Percentiles rank a stretch among this genome's conserved stretches.
Conservation (phyloP, 2,329 filamentous ascomycete genomes). For the Cladophialophora immunda region DNA sequence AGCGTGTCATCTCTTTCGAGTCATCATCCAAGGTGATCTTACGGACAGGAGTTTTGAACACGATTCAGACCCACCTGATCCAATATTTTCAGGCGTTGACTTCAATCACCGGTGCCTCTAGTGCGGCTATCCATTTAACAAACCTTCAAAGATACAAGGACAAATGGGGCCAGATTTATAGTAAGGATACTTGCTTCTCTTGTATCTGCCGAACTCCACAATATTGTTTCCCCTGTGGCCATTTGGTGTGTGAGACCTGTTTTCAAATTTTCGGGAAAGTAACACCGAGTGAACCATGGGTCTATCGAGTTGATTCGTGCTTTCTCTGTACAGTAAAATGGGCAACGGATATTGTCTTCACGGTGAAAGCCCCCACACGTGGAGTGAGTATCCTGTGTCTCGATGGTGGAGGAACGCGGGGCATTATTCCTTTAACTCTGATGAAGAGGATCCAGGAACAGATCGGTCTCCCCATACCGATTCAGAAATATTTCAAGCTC, state of each 20-base stretch:
- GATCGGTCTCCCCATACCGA: constrained; percentile 26
- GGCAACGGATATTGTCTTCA: constrained; percentile 35
- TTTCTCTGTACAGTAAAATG: neutral
- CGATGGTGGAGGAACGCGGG: constrained; percentile 47
- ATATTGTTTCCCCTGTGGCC: constrained; percentile 46
- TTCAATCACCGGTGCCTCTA: neutral
- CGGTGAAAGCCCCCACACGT: constrained; percentile 46
- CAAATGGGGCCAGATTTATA: neutral
- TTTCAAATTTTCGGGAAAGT: constrained; percentile 43
- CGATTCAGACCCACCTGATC: constrained; percentile 9
- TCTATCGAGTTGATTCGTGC: constrained; percentile 40
- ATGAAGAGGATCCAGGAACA: constrained; percentile 38
- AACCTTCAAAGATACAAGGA: neutral
- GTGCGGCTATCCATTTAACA: neutral
- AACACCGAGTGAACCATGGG: constrained; percentile 21
- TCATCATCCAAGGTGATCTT: constrained; percentile 5
- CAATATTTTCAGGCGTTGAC: neutral
- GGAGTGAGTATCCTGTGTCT: constrained; percentile 47
- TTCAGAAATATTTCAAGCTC: constrained; percentile 43
- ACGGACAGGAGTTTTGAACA: constrained; percentile 9
- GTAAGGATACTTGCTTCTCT: constrained; percentile 42
- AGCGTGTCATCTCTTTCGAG: constrained; percentile 12
- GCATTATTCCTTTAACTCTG: constrained; percentile 41
- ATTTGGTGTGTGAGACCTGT: constrained; percentile 48
- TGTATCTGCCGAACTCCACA: constrained; percentile 44